Percentiles rank a stretch among this genome's conserved stretches.
Conservation (phyloP, 2,329 filamentous ascomycete species). For the Microsporum ferrugineum region DNA sequence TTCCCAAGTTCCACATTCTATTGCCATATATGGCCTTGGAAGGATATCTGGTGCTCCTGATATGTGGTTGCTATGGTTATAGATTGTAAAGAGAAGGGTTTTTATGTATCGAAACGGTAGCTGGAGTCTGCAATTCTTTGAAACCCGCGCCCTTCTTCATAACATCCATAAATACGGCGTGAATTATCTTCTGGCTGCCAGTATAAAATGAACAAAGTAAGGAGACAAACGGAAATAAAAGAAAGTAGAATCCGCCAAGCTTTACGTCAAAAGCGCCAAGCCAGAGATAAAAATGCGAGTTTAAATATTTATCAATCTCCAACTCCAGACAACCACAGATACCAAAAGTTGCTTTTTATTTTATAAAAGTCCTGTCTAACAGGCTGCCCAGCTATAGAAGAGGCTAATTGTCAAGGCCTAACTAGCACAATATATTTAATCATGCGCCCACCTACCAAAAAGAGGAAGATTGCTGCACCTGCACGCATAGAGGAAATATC, state of each 20-base stretch:
- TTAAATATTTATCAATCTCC: background rate
- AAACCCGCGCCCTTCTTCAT: too few relatives aligned
- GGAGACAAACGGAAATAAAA: background rate
- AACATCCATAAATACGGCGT: too few relatives aligned
- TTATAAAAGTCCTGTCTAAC: background rate
- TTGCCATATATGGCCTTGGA: too few relatives aligned
- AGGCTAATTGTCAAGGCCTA: background rate
- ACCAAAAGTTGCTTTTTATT: background rate
- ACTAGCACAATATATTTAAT: background rate
- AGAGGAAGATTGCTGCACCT: constrained; percentile 44
- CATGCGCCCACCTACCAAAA: constrained; percentile 50
- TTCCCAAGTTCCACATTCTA: too few relatives aligned
- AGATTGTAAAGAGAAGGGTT: too few relatives aligned
- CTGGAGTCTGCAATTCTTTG: too few relatives aligned
- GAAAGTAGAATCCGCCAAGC: background rate
- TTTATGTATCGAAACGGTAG: too few relatives aligned
- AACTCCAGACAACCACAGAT: background rate
- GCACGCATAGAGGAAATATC: constrained; percentile 59
- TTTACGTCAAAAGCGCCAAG: background rate
- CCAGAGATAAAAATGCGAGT: background rate
- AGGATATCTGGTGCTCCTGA: too few relatives aligned
- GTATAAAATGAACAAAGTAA: background rate
- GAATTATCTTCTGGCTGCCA: too few relatives aligned
- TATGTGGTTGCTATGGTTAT: too few relatives aligned
- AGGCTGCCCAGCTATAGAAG: background rate